Evolutionary conservation across 495 filamentous ascomycete species (phyloP), one percentile per base, ranked within the genome.

Genomic region (Glonium stellatum): DNA sequence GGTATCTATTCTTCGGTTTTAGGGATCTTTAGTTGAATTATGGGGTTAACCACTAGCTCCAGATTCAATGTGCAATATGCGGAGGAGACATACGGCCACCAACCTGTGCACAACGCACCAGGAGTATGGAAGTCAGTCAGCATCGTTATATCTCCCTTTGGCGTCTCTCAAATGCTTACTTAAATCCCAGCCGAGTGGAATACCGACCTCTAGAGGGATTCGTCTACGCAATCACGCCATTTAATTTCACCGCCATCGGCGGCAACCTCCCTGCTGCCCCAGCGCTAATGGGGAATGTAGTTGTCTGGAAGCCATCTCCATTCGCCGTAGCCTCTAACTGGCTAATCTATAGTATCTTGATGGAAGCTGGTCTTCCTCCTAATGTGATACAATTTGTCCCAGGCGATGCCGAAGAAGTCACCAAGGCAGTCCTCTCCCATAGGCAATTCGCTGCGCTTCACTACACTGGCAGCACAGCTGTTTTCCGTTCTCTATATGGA

Each of bases 31-130:
- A 41, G 46, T 25, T 46, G 49, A 48, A 52, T 27, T 10, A 21
- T 23, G 25, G 12, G 13, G 11, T 46, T 63, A 72, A 46, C n/a
- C n/a, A 69, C 37, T 34, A 9, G 21, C 5, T 23, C 9, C 42
- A 76, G 78, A 36, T 95, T 75, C 64, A 73, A 73, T 51, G 73
- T 76, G 12, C 63, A 73, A 58, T 76, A 76, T 50, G 74, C 74
- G 27, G 66, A 75, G 58, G 73, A 73, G 21, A 61, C 68, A 19
- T 76, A 76, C 51, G 63, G 56, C 10, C 71, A 75, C 36, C 74
- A 76, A 49, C 74, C 74, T 1, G 53, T 59, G 15, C 70, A 74
- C 64, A 75, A 76, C 54, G 60, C 68, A 1, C 66, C 71, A 0
- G 74, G 74, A 4, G 62, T 72, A 1, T 76, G 74, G 74, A 76